phyloP scores from a whole-genome alignment of 2,329 filamentous ascomycete species.

The Fusarium redolens region DNA sequence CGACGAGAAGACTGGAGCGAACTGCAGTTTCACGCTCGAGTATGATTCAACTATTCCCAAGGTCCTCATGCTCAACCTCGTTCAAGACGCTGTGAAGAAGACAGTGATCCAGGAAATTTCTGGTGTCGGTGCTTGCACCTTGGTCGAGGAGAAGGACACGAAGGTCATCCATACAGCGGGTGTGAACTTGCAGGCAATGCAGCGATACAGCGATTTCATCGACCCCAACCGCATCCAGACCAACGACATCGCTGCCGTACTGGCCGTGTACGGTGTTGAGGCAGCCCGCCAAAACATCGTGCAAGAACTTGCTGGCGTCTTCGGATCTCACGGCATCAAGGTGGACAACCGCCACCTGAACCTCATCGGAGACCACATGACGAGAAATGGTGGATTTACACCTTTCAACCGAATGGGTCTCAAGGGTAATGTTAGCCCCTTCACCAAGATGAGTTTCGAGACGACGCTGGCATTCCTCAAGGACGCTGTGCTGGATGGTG shows the following conservation, averaged over 20 bases:
- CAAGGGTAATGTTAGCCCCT: conserved; percentile 84
- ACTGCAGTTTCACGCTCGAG: conserved; percentile 84
- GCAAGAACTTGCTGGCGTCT: conserved; percentile 85
- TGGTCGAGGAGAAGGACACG: conserved; percentile 66
- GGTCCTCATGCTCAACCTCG: conserved; percentile 89
- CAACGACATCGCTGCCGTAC: conserved; percentile 90
- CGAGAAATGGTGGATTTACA: conserved; percentile 87
- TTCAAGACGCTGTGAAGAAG: conserved; percentile 81
- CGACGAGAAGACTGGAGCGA: conserved; percentile 77
- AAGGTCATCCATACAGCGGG: conserved; percentile 81
- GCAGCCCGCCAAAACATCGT: conserved; percentile 90
- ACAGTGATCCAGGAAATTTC: conserved; percentile 89
- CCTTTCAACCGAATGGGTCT: conserved; percentile 94
- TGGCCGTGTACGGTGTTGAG: conserved; percentile 90
- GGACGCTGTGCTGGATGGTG: conserved; percentile 89
- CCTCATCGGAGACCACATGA: conserved; percentile 98
- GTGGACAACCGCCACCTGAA: conserved; percentile 94
- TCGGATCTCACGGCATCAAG: conserved; percentile 88
- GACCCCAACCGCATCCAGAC: conserved; percentile 88
- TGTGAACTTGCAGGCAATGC: conserved; percentile 91
- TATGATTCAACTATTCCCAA: conserved; percentile 86
- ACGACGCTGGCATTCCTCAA: conserved; percentile 94
- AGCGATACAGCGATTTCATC: conserved; percentile 85
- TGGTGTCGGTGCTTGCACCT: conserved; percentile 77
- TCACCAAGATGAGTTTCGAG: conserved; percentile 99